Percentiles rank a stretch among this genome's conserved stretches.
Evolutionary conservation across 371 early-diverging fungal genomes (phyloP).

Genomic region (Cokeromyces recurvatus): DNA sequence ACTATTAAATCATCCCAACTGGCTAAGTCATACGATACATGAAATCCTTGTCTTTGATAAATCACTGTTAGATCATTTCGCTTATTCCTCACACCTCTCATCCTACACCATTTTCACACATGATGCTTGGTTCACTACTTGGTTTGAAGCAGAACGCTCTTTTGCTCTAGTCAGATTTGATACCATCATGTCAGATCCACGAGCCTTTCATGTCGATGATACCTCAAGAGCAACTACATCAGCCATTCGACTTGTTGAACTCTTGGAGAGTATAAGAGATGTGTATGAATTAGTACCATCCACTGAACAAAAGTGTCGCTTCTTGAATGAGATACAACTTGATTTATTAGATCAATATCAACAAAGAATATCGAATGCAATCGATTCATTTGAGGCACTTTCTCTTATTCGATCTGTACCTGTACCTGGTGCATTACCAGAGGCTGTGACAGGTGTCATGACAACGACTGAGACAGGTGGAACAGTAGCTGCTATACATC

Average conservation of each 20-base stretch:
- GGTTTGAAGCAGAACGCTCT: slow-evolving; percentile 70
- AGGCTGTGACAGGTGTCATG: slow-evolving; percentile 45
- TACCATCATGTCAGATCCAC: slow-evolving; percentile 53
- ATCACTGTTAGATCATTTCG: slow-evolving; percentile 62
- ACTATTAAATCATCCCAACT: slow-evolving; percentile 51
- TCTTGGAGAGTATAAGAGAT: slow-evolving; percentile 58
- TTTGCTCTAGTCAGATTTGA: slow-evolving; percentile 54
- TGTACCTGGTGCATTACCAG: slow-evolving; percentile 49
- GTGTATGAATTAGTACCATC: slow-evolving; percentile 38
- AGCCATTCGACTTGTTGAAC: slow-evolving; percentile 49
- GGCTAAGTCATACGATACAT: slow-evolving; percentile 69
- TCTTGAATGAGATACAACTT: slow-evolving; percentile 52
- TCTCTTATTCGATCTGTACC: slow-evolving; percentile 46
- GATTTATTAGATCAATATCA: slow-evolving; percentile 46
- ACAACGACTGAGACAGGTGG: slow-evolving; percentile 31
- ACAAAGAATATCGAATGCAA: slow-evolving; percentile 36
- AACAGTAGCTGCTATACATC: slow-evolving; percentile 32
- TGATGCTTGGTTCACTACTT: slow-evolving; percentile 56
- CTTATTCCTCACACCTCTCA: no score
- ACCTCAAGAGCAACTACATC: slow-evolving; percentile 34
- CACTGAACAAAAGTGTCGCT: slow-evolving; percentile 37
- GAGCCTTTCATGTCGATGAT: slow-evolving; percentile 53
- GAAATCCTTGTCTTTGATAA: slow-evolving; percentile 76
- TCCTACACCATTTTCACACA: slow-evolving; percentile 53
- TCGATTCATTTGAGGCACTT: slow-evolving; percentile 50